Evolutionary conservation across 2,329 filamentous ascomycete genomes (phyloP).

Genomic region (Alternaria hordeiaustralica): DNA sequence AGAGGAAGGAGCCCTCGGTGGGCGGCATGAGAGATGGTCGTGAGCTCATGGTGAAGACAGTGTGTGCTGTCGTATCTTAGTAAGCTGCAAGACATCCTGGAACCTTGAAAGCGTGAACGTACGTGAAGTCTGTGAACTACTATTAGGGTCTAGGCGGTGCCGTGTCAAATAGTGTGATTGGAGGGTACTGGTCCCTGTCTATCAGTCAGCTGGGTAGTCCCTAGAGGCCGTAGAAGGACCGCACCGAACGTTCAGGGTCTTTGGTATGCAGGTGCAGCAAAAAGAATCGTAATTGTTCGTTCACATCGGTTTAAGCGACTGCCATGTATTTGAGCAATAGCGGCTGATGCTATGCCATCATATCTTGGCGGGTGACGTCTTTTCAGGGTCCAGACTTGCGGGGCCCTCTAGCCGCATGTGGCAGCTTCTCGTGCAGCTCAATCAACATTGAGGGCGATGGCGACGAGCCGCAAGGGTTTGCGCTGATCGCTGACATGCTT

Average conservation of each 20-base stretch:
- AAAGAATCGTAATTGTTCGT: constrained; percentile 2
- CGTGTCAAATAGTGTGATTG: not conserved
- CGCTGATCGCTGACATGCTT: not conserved
- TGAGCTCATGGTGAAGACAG: constrained; percentile 21
- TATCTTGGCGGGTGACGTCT: constrained; percentile 23
- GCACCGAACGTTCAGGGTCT: not conserved
- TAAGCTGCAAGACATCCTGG: not conserved
- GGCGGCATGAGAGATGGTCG: constrained; percentile 27
- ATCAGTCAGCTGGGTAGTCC: not conserved
- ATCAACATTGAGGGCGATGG: constrained; percentile 7
- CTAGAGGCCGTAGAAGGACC: not conserved
- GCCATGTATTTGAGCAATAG: constrained; percentile 9
- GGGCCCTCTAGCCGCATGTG: constrained; percentile 11
- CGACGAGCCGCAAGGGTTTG: constrained; percentile 3
- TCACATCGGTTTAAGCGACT: constrained; percentile 1
- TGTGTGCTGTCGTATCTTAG: not conserved
- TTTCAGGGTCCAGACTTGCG: constrained; percentile 20
- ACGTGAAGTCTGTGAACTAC: not conserved
- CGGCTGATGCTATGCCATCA: constrained; percentile 16
- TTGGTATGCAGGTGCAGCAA: not conserved
- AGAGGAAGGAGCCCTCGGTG: constrained; percentile 26
- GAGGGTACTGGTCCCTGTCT: constrained; percentile 1
- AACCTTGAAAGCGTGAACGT: not conserved
- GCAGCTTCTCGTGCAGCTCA: constrained; percentile 6
- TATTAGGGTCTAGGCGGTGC: not conserved